Percentiles rank a stretch among this genome's conserved stretches.
phyloP scores from a whole-genome alignment of 2,329 filamentous ascomycete genomes.

The Phaeoacremonium minimum region DNA sequence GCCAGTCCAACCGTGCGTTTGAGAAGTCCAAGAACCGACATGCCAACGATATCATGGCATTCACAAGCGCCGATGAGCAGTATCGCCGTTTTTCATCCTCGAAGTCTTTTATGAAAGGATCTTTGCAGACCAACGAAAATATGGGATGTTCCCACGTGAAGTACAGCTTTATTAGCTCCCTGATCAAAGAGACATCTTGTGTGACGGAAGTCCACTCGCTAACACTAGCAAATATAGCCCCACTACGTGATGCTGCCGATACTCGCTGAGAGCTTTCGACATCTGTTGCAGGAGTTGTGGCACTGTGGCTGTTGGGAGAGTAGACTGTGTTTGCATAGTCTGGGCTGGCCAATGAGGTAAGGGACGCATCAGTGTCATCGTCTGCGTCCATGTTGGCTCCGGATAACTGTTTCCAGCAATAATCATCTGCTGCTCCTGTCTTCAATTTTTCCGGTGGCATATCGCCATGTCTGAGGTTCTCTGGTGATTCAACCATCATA shows the following conservation, averaged over 20 bases:
- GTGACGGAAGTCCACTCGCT: constrained; percentile 16
- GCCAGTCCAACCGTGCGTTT: no score
- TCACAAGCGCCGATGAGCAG: constrained; percentile 15
- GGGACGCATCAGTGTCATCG: neutral
- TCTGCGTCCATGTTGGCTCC: no score
- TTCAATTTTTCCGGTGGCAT: no score
- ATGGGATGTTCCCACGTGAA: constrained; percentile 10
- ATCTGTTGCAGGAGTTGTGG: neutral
- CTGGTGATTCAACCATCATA: no score
- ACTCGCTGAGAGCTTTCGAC: neutral
- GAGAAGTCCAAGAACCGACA: constrained; percentile 9
- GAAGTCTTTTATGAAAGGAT: constrained; percentile 13
- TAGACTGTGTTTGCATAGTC: neutral
- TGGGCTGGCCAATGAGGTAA: neutral
- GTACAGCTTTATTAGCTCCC: constrained; percentile 11
- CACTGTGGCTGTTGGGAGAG: neutral
- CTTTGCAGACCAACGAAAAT: constrained; percentile 10
- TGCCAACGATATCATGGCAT: constrained; percentile 14
- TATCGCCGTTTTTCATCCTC: constrained; percentile 10
- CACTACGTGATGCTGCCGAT: neutral
- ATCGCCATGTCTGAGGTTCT: no score
- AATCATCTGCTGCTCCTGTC: no score
- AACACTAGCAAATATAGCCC: no score
- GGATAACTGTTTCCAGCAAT: no score
- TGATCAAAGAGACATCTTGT: constrained; percentile 10